Evolutionary conservation across 768 basidiomycete species (phyloP).

Genomic region (Mycena galericulata): DNA sequence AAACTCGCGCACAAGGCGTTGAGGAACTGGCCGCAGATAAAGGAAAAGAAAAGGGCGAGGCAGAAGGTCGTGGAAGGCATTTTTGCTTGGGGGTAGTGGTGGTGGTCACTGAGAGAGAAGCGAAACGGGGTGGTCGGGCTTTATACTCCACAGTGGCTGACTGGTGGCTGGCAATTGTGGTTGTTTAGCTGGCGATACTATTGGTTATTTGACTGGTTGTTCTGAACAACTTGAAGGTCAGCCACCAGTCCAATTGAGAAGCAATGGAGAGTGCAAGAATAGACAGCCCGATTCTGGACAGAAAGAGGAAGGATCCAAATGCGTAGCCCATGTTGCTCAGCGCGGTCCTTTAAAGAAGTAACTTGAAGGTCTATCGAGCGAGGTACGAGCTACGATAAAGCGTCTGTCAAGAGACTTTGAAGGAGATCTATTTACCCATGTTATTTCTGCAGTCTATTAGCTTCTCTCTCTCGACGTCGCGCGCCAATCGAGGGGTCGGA

Average conservation of each 20-base stretch:
- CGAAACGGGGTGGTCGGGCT: background rate
- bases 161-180: no score
- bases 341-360: background rate
- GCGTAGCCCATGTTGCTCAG: no score
- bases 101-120: constrained; percentile 5
- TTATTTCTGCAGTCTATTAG: background rate
- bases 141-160: background rate
- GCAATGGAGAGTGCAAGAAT: background rate
- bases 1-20: background rate
- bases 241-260: no score
- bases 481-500: constrained; percentile 42
- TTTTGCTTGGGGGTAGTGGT: background rate
- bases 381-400: no score
- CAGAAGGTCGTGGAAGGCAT: background rate
- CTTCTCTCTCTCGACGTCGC: constrained; percentile 15
- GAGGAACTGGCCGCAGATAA: background rate
- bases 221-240: no score
- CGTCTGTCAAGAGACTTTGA: no score
- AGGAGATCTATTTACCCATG: constrained; percentile 10
- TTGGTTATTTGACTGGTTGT: no score
- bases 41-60: background rate
- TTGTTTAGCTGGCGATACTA: no score
- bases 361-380: no score
- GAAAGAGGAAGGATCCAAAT: no score
- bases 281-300: no score